Evolutionary conservation across 2,329 filamentous ascomycete genomes (phyloP).

Genomic region (Claviceps pazoutovae): DNA sequence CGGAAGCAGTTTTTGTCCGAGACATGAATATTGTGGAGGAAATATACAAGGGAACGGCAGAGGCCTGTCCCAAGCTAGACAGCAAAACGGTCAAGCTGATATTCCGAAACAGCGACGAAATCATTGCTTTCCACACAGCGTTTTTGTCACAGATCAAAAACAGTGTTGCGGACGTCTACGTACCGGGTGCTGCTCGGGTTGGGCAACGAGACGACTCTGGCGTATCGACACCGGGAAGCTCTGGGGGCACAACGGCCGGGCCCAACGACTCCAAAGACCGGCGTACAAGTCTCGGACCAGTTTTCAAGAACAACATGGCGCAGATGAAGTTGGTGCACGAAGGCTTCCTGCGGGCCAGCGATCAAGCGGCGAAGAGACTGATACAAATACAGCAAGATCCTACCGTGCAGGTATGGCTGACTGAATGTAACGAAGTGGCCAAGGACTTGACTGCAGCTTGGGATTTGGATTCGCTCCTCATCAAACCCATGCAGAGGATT

Average conservation of each 20-base stretch:
- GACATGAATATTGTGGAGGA: conserved; percentile 97
- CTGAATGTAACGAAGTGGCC: conserved; percentile 83
- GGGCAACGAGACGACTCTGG: conserved; percentile 28
- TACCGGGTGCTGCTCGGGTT: conserved; percentile 39
- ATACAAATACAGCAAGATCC: conserved; percentile 49
- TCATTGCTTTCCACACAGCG: conserved; percentile 70
- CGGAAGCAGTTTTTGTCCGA: conserved; percentile 77
- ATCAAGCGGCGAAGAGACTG: conserved; percentile 45
- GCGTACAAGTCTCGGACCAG: conserved; percentile 35
- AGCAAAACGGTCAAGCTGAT: conserved; percentile 75
- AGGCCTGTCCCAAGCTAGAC: conserved; percentile 66
- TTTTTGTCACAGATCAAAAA: conserved; percentile 73
- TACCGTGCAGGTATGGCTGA: conserved; percentile 69
- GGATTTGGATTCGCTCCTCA: conserved; percentile 89
- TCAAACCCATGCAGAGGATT: conserved; percentile 91
- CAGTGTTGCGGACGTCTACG: conserved; percentile 66
- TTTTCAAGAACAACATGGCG: conserved; percentile 43
- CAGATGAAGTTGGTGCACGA: conserved; percentile 48
- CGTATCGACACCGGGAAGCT: conserved; percentile 24
- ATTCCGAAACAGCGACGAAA: conserved; percentile 85
- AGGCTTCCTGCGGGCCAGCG: conserved; percentile 48
- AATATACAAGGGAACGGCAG: conserved; percentile 90
- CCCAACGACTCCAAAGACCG: conserved; percentile 39
- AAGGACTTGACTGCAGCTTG: conserved; percentile 87
- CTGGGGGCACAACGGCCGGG: conserved; percentile 22